phyloP scores from a whole-genome alignment of 306 rosid genomes.

The Lagenaria siceraria region DNA sequence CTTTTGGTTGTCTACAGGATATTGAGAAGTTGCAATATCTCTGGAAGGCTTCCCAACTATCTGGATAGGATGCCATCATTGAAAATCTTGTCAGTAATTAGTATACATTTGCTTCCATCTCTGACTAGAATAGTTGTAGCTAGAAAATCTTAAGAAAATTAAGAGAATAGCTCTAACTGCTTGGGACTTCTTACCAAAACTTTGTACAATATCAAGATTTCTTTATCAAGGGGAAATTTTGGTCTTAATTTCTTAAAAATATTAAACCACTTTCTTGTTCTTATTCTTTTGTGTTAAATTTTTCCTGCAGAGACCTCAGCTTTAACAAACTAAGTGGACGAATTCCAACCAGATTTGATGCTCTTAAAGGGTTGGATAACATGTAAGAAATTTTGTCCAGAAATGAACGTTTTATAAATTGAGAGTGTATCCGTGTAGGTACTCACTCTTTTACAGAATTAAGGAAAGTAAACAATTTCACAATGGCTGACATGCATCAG shows the following conservation, averaged over 20 bases:
- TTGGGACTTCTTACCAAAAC: background rate
- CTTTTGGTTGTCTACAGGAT: conserved; percentile 32
- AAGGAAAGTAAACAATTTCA: background rate
- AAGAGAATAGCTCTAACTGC: background rate
- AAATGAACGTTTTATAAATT: background rate
- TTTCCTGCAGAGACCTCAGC: conserved; percentile 63
- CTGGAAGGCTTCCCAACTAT: conserved; percentile 35
- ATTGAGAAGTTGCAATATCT: conserved; percentile 58
- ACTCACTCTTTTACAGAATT: background rate
- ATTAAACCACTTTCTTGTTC: background rate
- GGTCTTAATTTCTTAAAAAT: background rate
- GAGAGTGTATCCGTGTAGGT: background rate
- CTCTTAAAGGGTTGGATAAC: conserved; percentile 8
- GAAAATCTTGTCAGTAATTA: conserved; percentile 34
- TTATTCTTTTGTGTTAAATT: background rate
- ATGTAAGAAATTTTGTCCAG: conserved; percentile 31
- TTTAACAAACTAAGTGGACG: conserved; percentile 50
- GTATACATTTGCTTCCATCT: background rate
- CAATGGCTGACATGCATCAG: background rate
- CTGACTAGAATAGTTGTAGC: background rate
- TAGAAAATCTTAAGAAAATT: background rate
- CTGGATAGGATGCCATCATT: conserved; percentile 24
- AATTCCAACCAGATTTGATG: conserved; percentile 30
- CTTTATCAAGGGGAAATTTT: background rate
- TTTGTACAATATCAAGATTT: background rate